Evolutionary conservation across 306 rosid species (phyloP).

Genomic region (Glycine latifolia): DNA sequence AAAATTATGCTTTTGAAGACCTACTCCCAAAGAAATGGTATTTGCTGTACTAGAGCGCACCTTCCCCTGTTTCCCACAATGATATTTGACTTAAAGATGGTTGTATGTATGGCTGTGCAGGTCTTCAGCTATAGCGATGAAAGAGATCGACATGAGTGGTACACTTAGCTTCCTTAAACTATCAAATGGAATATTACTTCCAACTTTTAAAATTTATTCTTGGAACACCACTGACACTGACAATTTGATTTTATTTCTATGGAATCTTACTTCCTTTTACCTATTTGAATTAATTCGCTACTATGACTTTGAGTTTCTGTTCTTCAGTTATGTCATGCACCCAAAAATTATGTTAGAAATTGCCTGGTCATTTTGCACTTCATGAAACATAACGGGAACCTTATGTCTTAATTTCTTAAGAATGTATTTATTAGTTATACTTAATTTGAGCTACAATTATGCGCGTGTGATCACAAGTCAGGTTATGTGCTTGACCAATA

Average conservation of each 20-base stretch:
- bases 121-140: constrained; percentile 55
- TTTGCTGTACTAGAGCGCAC: constrained; percentile 29
- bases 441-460: constrained; percentile 24
- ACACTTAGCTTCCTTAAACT: constrained; percentile 43
- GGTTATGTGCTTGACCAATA: neutral
- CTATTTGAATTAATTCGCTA: constrained; percentile 4
- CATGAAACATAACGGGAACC: constrained; percentile 16
- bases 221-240: constrained; percentile 25
- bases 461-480: neutral
- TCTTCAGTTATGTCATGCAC: constrained; percentile 30
- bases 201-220: constrained; percentile 11
- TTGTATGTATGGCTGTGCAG: constrained; percentile 57
- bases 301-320: constrained; percentile 1
- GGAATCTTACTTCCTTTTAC: neutral
- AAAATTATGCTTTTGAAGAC: constrained; percentile 59
- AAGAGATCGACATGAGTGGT: constrained; percentile 68
- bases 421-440: constrained; percentile 9
- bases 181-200: constrained; percentile 29
- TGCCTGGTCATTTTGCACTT: constrained; percentile 41
- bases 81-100: constrained; percentile 41
- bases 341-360: constrained; percentile 27
- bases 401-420: constrained; percentile 9
- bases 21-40: constrained; percentile 60
- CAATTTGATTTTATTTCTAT: constrained; percentile 17
- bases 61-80: constrained; percentile 32